These are phyloP conservation scores for Hypholoma sublateritium DNA, from an alignment of 768 basidiomycete species.

Conservation along the genomic window DNA sequence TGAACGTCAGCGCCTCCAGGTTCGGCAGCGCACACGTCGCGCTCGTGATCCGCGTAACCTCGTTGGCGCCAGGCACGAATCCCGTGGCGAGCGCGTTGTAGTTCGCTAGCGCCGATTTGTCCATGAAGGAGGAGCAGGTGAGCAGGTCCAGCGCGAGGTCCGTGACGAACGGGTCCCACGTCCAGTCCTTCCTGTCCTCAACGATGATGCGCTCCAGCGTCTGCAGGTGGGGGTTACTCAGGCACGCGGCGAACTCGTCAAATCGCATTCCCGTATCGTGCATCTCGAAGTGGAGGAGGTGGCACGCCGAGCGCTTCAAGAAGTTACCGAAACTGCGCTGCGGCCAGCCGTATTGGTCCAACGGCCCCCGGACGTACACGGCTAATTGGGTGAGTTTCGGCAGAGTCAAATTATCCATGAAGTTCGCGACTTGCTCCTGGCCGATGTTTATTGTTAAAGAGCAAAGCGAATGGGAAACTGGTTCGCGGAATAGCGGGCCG, in stretches of 20 bases:
- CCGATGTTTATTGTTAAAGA: constrained; percentile 31
- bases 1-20: constrained; percentile 28
- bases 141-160: constrained; percentile 27
- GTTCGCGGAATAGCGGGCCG: constrained; percentile 21
- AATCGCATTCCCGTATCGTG: constrained; percentile 31
- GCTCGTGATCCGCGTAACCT: not conserved
- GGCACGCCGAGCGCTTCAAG: constrained; percentile 29
- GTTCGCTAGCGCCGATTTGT: not conserved
- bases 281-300: constrained; percentile 27
- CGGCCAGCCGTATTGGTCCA: constrained; percentile 32
- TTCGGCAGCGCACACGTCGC: constrained; percentile 22
- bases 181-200: constrained; percentile 33
- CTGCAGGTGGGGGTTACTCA: constrained; percentile 26
- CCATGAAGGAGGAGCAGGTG: constrained; percentile 16
- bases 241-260: constrained; percentile 27
- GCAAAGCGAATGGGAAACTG: constrained; percentile 24
- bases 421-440: constrained; percentile 25
- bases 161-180: constrained; percentile 32
- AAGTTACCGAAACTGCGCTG: constrained; percentile 29
- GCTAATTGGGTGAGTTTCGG: constrained; percentile 25
- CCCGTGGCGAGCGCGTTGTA: not conserved
- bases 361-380: constrained; percentile 27
- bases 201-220: constrained; percentile 29
- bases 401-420: constrained; percentile 27
- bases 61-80: not conserved